Conservation (phyloP, 768 basidiomycete species). For the Omphalotus guepiniiformis region DNA sequence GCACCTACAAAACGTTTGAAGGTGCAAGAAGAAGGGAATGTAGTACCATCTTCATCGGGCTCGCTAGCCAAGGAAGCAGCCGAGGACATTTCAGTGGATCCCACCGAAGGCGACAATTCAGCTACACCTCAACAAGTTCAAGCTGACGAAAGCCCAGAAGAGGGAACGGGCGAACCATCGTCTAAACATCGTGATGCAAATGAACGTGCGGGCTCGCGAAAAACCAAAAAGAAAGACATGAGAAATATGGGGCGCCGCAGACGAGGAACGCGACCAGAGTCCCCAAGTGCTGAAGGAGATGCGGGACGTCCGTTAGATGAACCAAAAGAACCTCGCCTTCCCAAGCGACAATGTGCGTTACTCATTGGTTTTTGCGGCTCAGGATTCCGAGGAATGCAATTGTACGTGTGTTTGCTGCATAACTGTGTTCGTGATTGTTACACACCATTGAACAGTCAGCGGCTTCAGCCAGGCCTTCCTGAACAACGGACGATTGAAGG, state of each 20-base stretch:
- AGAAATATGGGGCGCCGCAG: not conserved
- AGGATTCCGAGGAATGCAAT: slow-evolving; percentile 93
- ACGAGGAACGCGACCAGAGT: not conserved
- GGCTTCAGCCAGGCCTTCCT: slow-evolving; percentile 52
- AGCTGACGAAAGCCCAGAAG: not conserved
- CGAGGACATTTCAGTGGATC: too few species aligned
- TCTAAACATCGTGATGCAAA: not conserved
- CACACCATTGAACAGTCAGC: slow-evolving; percentile 7
- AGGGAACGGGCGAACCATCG: too few species aligned
- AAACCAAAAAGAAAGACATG: not conserved
- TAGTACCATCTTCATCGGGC: not conserved
- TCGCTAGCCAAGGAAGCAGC: not conserved
- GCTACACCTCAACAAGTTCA: not conserved
- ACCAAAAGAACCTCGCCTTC: slow-evolving; percentile 55
- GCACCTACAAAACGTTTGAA: not conserved
- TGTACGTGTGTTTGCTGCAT: slow-evolving; percentile 50
- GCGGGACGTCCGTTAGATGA: slow-evolving; percentile 12
- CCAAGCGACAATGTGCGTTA: slow-evolving; percentile 82
- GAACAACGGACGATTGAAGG: slow-evolving; percentile 84
- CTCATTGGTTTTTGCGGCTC: slow-evolving; percentile 90
- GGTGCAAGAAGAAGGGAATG: not conserved
- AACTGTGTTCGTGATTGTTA: not conserved
- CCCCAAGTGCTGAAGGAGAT: not conserved
- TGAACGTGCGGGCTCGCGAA: not conserved
- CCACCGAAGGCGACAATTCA: not conserved